phyloP scores from a whole-genome alignment of 129 eudicot genomes.

The Chrysanthemum seticuspe region DNA sequence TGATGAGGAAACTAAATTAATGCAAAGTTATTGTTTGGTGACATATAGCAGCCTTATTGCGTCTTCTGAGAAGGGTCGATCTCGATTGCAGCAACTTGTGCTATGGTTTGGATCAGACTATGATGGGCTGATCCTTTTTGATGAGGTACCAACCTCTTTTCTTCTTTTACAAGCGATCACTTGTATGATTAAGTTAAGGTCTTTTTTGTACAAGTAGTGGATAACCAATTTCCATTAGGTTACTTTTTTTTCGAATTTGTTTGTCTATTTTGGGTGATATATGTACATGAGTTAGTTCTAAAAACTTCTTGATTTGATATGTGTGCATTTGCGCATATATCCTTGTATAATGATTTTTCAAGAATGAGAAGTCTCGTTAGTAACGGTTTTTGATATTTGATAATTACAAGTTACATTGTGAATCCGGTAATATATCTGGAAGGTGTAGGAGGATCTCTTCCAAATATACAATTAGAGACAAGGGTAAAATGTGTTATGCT shows the following conservation, averaged over 20 bases:
- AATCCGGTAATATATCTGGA: slow-evolving; percentile 12
- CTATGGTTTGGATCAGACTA: slow-evolving; percentile 85
- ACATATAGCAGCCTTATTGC: slow-evolving; percentile 99
- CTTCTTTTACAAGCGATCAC: not conserved
- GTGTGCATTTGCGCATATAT: too few species aligned
- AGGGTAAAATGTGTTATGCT: too few species aligned
- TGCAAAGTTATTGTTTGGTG: not conserved
- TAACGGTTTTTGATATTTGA: not conserved
- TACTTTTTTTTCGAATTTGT: not conserved
- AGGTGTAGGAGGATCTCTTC: slow-evolving; percentile 16
- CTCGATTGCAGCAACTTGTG: slow-evolving; percentile 95
- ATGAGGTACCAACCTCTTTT: slow-evolving; percentile 64
- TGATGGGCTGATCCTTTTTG: slow-evolving; percentile 91
- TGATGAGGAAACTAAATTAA: too few species aligned
- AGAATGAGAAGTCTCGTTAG: too few species aligned
- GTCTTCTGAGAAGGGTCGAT: slow-evolving; percentile 93
- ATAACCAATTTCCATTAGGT: slow-evolving; percentile 3
- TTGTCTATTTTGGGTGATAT: slow-evolving; percentile 2
- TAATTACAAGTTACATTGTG: too few species aligned
- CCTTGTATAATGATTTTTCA: too few species aligned
- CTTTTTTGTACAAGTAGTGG: slow-evolving; percentile 10
- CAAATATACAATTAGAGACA: slow-evolving; percentile 10
- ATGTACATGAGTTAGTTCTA: too few species aligned
- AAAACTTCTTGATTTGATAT: too few species aligned
- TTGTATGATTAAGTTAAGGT: slow-evolving; percentile 6